Base-by-base conservation (phyloP, 2,329 filamentous ascomycete species). In the Furcasterigmium furcatum region DNA sequence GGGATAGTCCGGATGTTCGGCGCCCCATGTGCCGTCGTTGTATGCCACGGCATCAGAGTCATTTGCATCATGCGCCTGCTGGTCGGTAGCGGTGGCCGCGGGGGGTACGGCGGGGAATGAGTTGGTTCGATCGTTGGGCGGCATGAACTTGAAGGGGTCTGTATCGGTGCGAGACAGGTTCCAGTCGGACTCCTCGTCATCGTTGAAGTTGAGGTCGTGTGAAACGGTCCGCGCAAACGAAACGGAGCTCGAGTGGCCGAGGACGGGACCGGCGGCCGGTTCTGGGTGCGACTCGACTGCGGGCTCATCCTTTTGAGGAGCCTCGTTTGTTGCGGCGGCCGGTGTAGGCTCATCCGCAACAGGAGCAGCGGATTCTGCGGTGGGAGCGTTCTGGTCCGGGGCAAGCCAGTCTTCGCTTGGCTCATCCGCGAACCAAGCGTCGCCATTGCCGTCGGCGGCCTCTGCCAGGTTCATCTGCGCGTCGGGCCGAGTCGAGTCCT, bases 221-320 rank as follows among this genome's bases (percentile, higher is more conserved):
- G 81, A 77, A 12, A 84, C 80, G 2, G 82, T 85, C 29, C 82
- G 75, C 10, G 80, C 72, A 62, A 85, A 85, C 1, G 82, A 85
- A 58, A 77, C 73, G 40, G 74, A 80, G 60, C 80, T 85, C 9
- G 73, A 61, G 58, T 84, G 81, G 52, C 50, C 50, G 19, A 49
- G 19, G 6, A 21, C 38, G 16, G 46, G 46, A 21, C 42, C 50
- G 20, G 48, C 20, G 9, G 48, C 14, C 22, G 35, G 32, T 22
- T 21, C 29, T 19, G 20, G 20, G 35, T 41, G 43, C n/a, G 44
- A 32, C 24, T 30, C 40, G 18, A 5, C 9, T 9, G 13, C 3
- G 32, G 29, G n/a, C 22, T 50, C 30, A 43, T 20, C 24, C 48
- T 30, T 21, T 39, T 38, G 21, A 30, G 13, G n/a, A 27, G 22